Conservation (phyloP, 208 protist species). For the Trypanosoma congolense region DNA sequence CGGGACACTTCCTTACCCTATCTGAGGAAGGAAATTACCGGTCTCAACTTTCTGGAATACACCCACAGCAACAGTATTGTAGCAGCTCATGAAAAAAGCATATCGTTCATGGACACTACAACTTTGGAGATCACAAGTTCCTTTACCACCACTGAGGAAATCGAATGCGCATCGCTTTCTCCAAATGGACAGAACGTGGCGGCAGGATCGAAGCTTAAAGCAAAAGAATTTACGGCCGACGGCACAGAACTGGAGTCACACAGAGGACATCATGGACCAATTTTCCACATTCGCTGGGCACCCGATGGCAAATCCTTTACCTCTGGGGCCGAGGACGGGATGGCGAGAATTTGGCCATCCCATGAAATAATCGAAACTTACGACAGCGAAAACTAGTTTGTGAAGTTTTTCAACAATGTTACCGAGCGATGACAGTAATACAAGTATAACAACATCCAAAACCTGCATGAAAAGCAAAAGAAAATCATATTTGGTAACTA, state of each 20-base stretch:
- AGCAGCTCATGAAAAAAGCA: constrained; percentile 79
- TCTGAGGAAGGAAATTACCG: constrained; percentile 73
- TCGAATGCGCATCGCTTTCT: constrained; percentile 84
- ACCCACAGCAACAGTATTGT: constrained; percentile 76
- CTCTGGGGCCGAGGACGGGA: constrained; percentile 87
- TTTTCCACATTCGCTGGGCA: constrained; percentile 89
- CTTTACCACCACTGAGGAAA: constrained; percentile 77
- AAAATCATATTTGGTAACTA: too few species aligned
- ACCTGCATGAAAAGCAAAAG: not conserved
- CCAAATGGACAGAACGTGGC: constrained; percentile 82
- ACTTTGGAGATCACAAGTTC: constrained; percentile 67
- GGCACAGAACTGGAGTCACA: constrained; percentile 83
- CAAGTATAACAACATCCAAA: too few species aligned
- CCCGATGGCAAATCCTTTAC: constrained; percentile 85
- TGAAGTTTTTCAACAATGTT: constrained; percentile 11
- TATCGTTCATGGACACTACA: constrained; percentile 85
- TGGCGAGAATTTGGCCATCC: constrained; percentile 90
- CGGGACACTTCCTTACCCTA: constrained; percentile 78
- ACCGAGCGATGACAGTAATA: not conserved
- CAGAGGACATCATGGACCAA: constrained; percentile 86
- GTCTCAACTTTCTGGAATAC: constrained; percentile 88
- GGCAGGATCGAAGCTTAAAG: constrained; percentile 84
- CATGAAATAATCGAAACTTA: constrained; percentile 82
- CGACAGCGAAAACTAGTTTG: constrained; percentile 40
- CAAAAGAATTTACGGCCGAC: constrained; percentile 86